Evolutionary conservation across 305 asterid species (phyloP).

Genomic region (Fraxinus xanthoxyloides): DNA sequence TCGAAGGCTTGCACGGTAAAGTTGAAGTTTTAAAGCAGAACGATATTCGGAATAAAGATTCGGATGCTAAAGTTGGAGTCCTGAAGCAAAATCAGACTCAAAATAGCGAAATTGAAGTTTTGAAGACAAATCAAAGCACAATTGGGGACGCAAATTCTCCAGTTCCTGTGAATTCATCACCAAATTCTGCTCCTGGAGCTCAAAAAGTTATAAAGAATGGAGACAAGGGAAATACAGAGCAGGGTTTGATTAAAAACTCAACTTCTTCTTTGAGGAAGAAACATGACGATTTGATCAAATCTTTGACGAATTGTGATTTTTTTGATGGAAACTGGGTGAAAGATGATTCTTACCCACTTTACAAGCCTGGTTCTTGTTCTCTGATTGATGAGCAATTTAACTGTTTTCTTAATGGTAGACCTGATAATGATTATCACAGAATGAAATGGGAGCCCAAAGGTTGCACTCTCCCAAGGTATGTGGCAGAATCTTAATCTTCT

Average conservation of each 20-base stretch:
- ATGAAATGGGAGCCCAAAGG: constrained; percentile 84
- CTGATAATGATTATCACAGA: constrained; percentile 56
- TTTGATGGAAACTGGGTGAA: constrained; percentile 83
- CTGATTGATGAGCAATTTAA: constrained; percentile 83
- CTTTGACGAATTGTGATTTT: constrained; percentile 62
- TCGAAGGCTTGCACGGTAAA: background rate
- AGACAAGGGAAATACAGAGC: constrained; percentile 34
- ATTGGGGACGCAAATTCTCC: constrained; percentile 22
- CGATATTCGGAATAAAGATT: background rate
- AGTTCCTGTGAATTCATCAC: constrained; percentile 20
- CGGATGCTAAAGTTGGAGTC: constrained; percentile 1
- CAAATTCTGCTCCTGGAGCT: constrained; percentile 19
- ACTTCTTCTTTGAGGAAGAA: constrained; percentile 42
- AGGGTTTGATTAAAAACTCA: constrained; percentile 38
- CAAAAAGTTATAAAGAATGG: constrained; percentile 23
- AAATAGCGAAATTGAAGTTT: constrained; percentile 37
- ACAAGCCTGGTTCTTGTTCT: constrained; percentile 88
- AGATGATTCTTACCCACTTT: constrained; percentile 74
- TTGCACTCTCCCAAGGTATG: constrained; percentile 80
- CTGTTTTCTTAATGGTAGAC: constrained; percentile 77
- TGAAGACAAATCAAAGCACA: constrained; percentile 46
- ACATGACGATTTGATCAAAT: constrained; percentile 45
- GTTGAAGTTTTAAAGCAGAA: background rate
- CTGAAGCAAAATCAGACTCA: constrained; percentile 23
- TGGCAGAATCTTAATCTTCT: background rate